Percentiles rank a stretch among this genome's conserved stretches.
phyloP scores from a whole-genome alignment of 768 basidiomycete species.

The Suillus plorans region DNA sequence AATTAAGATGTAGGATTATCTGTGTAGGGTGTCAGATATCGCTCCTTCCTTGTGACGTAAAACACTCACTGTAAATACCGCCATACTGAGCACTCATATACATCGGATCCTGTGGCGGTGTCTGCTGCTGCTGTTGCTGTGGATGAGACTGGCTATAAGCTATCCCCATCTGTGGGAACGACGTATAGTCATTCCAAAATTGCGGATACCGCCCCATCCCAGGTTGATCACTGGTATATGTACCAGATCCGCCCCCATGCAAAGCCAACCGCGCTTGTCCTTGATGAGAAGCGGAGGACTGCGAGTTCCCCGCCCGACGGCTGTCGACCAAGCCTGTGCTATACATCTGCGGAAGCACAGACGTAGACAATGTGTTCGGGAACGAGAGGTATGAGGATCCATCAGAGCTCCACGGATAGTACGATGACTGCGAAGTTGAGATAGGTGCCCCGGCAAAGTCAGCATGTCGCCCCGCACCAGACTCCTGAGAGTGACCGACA shows the following conservation, averaged over 20 bases:
- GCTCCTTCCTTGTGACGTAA: background rate
- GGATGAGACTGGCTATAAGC: slow-evolving; percentile 30
- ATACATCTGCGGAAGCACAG: slow-evolving; percentile 72
- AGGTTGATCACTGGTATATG: slow-evolving; percentile 18
- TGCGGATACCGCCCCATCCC: slow-evolving; percentile 43
- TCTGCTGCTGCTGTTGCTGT: slow-evolving; percentile 9
- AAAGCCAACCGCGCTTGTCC: slow-evolving; percentile 17
- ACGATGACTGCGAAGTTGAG: slow-evolving; percentile 27
- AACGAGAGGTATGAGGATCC: slow-evolving; percentile 33
- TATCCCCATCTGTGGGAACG: slow-evolving; percentile 48
- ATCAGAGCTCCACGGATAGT: slow-evolving; percentile 48
- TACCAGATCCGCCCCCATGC: slow-evolving; percentile 14
- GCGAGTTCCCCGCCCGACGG: slow-evolving; percentile 26
- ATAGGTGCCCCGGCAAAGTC: slow-evolving; percentile 11
- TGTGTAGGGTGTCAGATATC: background rate
- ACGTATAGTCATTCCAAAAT: slow-evolving; percentile 56
- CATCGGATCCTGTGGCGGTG: slow-evolving; percentile 18
- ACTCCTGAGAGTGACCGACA: background rate
- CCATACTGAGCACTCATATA: slow-evolving; percentile 26
- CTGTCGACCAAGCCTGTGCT: slow-evolving; percentile 70
- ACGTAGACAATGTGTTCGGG: slow-evolving; percentile 59
- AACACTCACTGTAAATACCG: slow-evolving; percentile 28
- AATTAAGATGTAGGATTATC: slow-evolving; percentile 8
- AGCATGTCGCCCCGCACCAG: slow-evolving; percentile 7
- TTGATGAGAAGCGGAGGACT: slow-evolving; percentile 18